phyloP scores from a whole-genome alignment of 2,329 filamentous ascomycete genomes.

The Pseudogymnoascus sp. region DNA sequence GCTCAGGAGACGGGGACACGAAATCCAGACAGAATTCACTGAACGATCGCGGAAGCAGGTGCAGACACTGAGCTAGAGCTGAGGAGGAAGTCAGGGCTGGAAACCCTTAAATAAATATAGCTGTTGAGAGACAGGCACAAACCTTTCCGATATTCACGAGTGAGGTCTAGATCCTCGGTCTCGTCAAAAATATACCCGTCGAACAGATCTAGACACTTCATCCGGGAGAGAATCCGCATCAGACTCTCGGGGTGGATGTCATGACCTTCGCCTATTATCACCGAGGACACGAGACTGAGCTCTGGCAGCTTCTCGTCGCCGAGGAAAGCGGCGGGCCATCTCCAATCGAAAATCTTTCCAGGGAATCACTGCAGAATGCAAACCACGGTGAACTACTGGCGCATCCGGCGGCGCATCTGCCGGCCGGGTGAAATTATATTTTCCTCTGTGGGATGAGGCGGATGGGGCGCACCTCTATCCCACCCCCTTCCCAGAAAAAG shows the following conservation, averaged over 20 bases:
- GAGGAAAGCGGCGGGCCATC: too few relatives aligned
- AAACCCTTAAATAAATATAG: background rate
- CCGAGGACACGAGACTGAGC: background rate
- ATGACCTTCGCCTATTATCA: background rate
- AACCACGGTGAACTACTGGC: background rate
- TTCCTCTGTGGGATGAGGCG: background rate
- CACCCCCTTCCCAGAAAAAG: background rate
- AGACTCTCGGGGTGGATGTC: background rate
- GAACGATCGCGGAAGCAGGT: background rate
- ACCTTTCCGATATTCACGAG: background rate
- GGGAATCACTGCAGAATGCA: too few relatives aligned
- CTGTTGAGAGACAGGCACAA: background rate
- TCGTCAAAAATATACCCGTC: background rate
- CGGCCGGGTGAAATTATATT: too few relatives aligned
- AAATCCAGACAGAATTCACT: background rate
- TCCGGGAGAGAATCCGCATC: background rate
- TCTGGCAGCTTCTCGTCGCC: background rate
- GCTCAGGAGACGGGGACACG: rapidly evolving
- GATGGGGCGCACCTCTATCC: background rate
- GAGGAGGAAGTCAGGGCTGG: background rate
- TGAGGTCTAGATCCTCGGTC: background rate
- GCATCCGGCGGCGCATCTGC: background rate
- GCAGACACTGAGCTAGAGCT: background rate
- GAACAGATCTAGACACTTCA: background rate
- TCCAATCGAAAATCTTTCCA: too few relatives aligned